These are phyloP conservation scores for Rosa hybrid DNA, from an alignment of 331 rosid genomes.

Conservation along the genomic window DNA sequence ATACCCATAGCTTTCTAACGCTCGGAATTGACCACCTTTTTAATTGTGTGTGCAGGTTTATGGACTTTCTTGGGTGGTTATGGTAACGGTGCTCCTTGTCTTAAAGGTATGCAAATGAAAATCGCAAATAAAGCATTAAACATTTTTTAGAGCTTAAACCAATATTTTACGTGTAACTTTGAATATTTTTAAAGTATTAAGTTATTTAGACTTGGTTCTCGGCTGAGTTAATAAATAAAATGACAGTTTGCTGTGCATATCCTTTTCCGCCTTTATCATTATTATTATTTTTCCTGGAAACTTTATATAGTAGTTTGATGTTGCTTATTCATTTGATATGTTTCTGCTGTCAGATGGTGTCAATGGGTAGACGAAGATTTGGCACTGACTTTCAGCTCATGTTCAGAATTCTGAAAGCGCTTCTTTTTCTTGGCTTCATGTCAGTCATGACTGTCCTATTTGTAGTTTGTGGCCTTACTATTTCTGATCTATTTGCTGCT, in stretches of 20 bases:
- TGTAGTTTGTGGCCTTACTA: conserved; percentile 76
- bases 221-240: not conserved
- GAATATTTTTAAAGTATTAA: not conserved
- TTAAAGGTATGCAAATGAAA: conserved; percentile 57
- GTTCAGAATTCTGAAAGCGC: conserved; percentile 91
- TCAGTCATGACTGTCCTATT: conserved; percentile 86
- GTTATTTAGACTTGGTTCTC: conserved; percentile 3
- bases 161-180: not conserved
- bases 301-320: conserved; percentile 6
- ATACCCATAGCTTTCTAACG: conserved; percentile 5
- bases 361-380: conserved; percentile 89
- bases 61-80: conserved; percentile 89
- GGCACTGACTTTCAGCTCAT: conserved; percentile 91
- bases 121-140: not conserved
- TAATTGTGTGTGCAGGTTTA: conserved; percentile 55
- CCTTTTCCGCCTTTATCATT: not conserved
- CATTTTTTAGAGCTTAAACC: not conserved
- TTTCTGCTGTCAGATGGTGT: conserved; percentile 64
- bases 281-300: not conserved
- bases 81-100: conserved; percentile 63
- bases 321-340: conserved; percentile 20
- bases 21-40: conserved; percentile 30
- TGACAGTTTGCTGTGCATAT: too few relatives aligned
- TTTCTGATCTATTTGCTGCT: conserved; percentile 87
- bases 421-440: conserved; percentile 86